Evolutionary conservation across 495 filamentous ascomycete species (phyloP), one percentile per base, ranked within the genome.

Genomic region (Physcia stellaris): DNA sequence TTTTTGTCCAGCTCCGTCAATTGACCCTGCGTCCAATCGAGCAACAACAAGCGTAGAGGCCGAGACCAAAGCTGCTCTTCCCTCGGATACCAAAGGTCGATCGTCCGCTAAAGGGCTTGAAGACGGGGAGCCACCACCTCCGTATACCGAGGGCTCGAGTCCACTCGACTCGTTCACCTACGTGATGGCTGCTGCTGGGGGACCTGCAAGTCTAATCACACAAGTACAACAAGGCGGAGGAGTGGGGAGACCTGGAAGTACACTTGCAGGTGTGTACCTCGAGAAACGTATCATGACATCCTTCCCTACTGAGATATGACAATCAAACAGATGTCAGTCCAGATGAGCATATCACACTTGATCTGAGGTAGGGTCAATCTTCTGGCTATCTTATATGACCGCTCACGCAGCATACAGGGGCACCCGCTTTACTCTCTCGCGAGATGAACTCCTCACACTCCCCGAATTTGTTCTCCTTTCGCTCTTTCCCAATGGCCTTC

Each of bases 401-500:
- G 37, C 47, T 59, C 54, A 58, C 57, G 47, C 41, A 50, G 45
- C 23, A 39, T 30, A 39, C 49, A 96, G 87, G 56, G 90, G 87
- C 40, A 90, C 78, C 35, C 82, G 86, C 46, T 98, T 98, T 55
- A 80, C 81, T 18, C 71, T 98, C 17, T 96, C 92, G 19, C 69
- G 92, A 49, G 90, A 98, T 51, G 90, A 98, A 55, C 70, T 98
- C 27, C 66, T 98, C 35, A 98, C 90, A 2, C 67, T 98, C 27
- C 90, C 90, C 32, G 90, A 98, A 62, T 98, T 98, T 44, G 90
- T 98, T 13, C 73, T 98, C n/a, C 68, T 98, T 11, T 96, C 90
- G n/a, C 70, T 98, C 12, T 98, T 98, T 49, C 90, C 90, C 6
- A 98, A 98, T 55, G 90, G 90, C 12, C 77, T 99, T 18, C 86